Base-by-base conservation (phyloP, 176 grass and related monocot species). In the Poa pratensis region DNA sequence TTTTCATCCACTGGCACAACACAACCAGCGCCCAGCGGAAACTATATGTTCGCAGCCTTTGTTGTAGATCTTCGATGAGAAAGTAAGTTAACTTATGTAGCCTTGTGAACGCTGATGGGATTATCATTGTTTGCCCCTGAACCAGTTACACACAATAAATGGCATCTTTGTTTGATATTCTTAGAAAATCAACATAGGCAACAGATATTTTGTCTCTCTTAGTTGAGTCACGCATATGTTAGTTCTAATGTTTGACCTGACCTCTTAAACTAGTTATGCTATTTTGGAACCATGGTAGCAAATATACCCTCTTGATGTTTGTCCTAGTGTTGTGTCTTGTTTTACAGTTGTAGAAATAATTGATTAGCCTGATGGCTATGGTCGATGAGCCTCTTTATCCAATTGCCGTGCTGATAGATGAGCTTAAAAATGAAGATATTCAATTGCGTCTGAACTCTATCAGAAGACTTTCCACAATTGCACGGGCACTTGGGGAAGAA, bases 401-500 rank as follows among this genome's bases (percentile, higher is more conserved):
- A 60, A 95, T 95, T 23, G 96, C 93, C 26, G 82, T 98, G 35
- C 86, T 96, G 79, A 98, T 98, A 49, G 96, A 98, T 59, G 96
- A 98, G 61, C 73, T 98, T 37, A 98, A 98, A 78, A 98, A 98
- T 84, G 96, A 98, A 85, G 96, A 98, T 26, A 94, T 98, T 83
- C 93, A 98, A 13, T 79, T 95, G 72, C 96, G 93, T 9, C 90
- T 98, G 15, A 98, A 94, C 78, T 98, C 96, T 27, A 95, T 98
- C 65, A 90, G 93, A 67, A 93, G 86, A 28, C 91, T 98, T 64
- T 94, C 96, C 32, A 98, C 93, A 50, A 95, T 98, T 86, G 96
- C 96, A 30, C 78, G 96, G 30, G 96, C 93, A 70, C 86, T 98
- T 69, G 93, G 96, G 22, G 96, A 98, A 83, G 96, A 98, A 85